These are phyloP conservation scores for Agaricales sp. DNA, from an alignment of 1,284 basidiomycete genomes.

Conservation along the genomic window DNA sequence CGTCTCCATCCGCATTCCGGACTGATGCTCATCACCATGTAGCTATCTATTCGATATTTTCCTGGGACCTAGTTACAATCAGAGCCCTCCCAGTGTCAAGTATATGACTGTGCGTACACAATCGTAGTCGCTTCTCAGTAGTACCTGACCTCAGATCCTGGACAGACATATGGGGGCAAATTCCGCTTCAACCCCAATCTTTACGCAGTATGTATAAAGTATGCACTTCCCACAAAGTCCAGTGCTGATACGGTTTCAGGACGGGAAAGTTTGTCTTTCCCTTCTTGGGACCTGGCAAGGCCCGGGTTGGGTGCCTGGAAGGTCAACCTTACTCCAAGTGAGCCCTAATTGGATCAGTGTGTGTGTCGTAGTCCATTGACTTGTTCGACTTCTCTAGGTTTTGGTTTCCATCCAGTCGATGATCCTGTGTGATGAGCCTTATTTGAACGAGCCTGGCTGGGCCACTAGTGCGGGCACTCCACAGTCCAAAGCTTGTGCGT, in stretches of 20 bases:
- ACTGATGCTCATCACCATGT: slow-evolving; percentile 12
- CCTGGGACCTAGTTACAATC: slow-evolving; percentile 75
- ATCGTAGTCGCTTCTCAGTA: background rate
- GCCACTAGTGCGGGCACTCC: slow-evolving; percentile 59
- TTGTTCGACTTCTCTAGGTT: slow-evolving; percentile 36
- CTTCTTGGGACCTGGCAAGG: slow-evolving; percentile 87
- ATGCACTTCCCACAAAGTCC: slow-evolving; percentile 2
- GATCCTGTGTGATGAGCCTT: slow-evolving; percentile 86
- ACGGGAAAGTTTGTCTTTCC: slow-evolving; percentile 87
- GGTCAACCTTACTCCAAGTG: slow-evolving; percentile 77
- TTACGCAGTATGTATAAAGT: slow-evolving; percentile 54
- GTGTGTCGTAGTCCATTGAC: slow-evolving; percentile 1
- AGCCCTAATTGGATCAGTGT: slow-evolving; percentile 8
- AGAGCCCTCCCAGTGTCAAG: slow-evolving; percentile 72
- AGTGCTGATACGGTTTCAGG: slow-evolving; percentile 29
- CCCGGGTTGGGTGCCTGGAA: slow-evolving; percentile 82
- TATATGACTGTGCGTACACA: slow-evolving; percentile 79
- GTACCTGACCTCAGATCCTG: slow-evolving; percentile 4
- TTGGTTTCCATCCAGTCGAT: slow-evolving; percentile 91
- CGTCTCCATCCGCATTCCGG: slow-evolving; percentile 5
- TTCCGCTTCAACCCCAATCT: slow-evolving; percentile 89
- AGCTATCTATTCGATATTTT: slow-evolving; percentile 85
- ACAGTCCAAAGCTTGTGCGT: slow-evolving; percentile 62
- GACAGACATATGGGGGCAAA: slow-evolving; percentile 80
- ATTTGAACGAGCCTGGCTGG: slow-evolving; percentile 87